These are phyloP conservation scores for Paspalum vaginatum DNA, from an alignment of 176 grass and related monocot genomes.

Conservation along the genomic window DNA sequence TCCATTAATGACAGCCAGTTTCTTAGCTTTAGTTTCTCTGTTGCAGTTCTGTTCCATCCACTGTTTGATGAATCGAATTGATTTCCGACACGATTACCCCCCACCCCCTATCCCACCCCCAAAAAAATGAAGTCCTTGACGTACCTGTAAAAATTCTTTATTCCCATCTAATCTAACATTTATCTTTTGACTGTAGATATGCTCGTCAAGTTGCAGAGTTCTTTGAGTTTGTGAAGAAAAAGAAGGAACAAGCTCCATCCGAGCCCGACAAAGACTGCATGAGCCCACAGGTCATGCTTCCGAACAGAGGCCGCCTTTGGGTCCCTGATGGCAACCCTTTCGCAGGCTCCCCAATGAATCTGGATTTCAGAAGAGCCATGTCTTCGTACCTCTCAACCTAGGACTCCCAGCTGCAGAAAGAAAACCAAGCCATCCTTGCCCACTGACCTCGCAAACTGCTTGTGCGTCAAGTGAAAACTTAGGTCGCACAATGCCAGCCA, in stretches of 20 bases:
- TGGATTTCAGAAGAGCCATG: conserved; percentile 77
- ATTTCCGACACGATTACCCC: not conserved
- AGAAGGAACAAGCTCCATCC: conserved; percentile 65
- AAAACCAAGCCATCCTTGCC: not conserved
- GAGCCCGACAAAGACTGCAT: conserved; percentile 36
- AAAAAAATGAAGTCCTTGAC: not conserved
- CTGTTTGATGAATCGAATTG: not conserved
- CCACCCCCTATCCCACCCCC: too few relatives aligned
- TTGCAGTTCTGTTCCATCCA: not conserved
- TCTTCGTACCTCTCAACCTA: conserved; percentile 66
- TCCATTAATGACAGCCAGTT: not conserved
- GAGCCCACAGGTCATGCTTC: conserved; percentile 62
- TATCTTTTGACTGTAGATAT: conserved; percentile 53
- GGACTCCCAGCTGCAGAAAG: conserved; percentile 25
- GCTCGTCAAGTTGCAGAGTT: conserved; percentile 92
- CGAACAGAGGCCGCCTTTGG: conserved; percentile 57
- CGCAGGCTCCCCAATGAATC: conserved; percentile 40
- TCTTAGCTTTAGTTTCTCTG: too few relatives aligned
- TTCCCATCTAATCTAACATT: conserved; percentile 14
- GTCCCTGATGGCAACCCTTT: conserved; percentile 55
- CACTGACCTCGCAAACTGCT: conserved; percentile 45
- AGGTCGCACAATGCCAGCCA: conserved; percentile 33
- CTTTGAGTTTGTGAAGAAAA: conserved; percentile 98
- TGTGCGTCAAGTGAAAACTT: conserved; percentile 28
- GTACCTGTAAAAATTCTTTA: not conserved